Evolutionary conservation across 2,329 filamentous ascomycete genomes (phyloP).

Genomic region (Tolypocladium guangdongense): DNA sequence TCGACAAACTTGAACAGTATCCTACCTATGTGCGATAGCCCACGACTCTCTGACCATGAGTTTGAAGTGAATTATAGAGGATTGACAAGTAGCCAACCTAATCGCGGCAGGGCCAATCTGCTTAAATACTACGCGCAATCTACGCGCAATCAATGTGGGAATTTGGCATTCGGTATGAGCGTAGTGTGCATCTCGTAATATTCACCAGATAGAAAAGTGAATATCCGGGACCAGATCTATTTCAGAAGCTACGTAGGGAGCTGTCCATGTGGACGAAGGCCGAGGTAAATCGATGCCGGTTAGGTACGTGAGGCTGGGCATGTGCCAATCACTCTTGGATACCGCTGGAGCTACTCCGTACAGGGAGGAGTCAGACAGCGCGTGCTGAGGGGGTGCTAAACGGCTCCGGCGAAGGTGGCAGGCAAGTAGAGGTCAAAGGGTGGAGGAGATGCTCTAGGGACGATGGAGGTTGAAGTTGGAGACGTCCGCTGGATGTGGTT

Average conservation of each 20-base stretch:
- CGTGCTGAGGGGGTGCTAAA: neutral
- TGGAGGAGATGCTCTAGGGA: neutral
- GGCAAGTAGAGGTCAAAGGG: neutral
- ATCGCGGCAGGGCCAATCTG: too few species aligned
- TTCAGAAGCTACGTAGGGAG: neutral
- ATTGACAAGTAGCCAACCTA: neutral
- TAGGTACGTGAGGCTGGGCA: neutral
- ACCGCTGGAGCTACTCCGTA: neutral
- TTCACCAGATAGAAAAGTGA: too few species aligned
- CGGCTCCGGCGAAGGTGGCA: neutral
- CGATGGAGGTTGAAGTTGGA: neutral
- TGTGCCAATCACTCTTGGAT: too few species aligned
- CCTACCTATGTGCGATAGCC: too few species aligned
- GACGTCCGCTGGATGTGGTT: neutral
- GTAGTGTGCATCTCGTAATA: too few species aligned
- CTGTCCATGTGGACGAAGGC: neutral
- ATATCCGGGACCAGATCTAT: too few species aligned
- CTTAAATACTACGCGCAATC: too few species aligned
- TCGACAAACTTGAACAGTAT: too few species aligned
- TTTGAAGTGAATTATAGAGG: neutral
- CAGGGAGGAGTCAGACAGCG: neutral
- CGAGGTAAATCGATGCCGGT: neutral
- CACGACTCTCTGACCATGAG: neutral
- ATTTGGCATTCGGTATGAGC: too few species aligned
- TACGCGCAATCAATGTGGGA: too few species aligned